Evolutionary conservation across 73 alveolate species (phyloP).

Genomic region (Uronychia binucleata): DNA sequence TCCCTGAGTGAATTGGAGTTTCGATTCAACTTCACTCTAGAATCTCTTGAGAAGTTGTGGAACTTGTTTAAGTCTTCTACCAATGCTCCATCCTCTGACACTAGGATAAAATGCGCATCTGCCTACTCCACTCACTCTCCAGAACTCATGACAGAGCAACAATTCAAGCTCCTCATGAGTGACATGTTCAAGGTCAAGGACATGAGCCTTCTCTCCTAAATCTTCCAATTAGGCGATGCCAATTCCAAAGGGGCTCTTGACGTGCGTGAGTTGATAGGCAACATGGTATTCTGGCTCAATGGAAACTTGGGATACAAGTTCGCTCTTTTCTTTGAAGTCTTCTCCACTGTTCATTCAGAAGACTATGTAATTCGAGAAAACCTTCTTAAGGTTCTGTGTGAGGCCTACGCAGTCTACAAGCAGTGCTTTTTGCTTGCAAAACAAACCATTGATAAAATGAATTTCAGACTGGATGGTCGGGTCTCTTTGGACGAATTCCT

Average conservation of each 20-base stretch:
- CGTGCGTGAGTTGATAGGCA: slow-evolving; percentile 50
- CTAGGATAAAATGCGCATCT: slow-evolving; percentile 47
- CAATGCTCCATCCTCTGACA: slow-evolving; percentile 13
- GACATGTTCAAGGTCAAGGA: slow-evolving; percentile 55
- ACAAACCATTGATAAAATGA: slow-evolving; percentile 43
- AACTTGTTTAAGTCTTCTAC: slow-evolving; percentile 19
- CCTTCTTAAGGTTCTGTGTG: slow-evolving; percentile 38
- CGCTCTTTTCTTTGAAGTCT: slow-evolving; percentile 56
- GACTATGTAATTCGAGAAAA: slow-evolving; percentile 29
- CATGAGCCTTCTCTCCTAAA: slow-evolving; percentile 25
- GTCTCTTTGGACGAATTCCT: slow-evolving; percentile 41
- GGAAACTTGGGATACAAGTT: slow-evolving; percentile 54
- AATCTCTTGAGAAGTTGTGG: slow-evolving; percentile 45
- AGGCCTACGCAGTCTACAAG: slow-evolving; percentile 32
- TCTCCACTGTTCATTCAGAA: slow-evolving; percentile 34
- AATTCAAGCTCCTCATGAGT: slow-evolving; percentile 46
- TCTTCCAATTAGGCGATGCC: slow-evolving; percentile 26
- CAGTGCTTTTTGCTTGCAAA: slow-evolving; percentile 34
- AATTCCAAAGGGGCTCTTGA: slow-evolving; percentile 58
- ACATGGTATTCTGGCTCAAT: slow-evolving; percentile 47
- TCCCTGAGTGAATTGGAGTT: slow-evolving; percentile 31
- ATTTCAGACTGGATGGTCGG: slow-evolving; percentile 38
- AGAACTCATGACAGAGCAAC: slow-evolving; percentile 45
- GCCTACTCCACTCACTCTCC: slow-evolving; percentile 55
- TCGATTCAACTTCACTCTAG: slow-evolving; percentile 49